Base-by-base conservation (phyloP, 2,329 filamentous ascomycete genomes). In the Tolypocladium tundrense region DNA sequence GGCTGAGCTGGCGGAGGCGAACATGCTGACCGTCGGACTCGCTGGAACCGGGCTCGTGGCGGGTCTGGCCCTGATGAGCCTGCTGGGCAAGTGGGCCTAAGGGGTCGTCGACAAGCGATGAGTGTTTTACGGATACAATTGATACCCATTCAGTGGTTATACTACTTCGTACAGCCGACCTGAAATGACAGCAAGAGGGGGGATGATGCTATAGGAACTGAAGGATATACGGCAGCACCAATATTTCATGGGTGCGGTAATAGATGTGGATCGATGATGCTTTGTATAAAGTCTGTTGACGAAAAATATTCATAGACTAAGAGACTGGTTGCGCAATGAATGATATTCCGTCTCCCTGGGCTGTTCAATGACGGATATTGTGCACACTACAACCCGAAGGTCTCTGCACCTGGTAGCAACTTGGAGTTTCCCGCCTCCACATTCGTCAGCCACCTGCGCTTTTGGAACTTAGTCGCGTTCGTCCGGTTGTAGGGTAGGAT, bases 51-150 rank as follows among this genome's bases (percentile, higher is more conserved):
- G 80, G 5, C 71, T 91, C 52, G 62, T 89, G 2, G 69, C 76
- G 0, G 88, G 88, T 1, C 75, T 91, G 75, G 75, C 80, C 0
- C 62, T 88, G 45, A 91, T 91, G 88, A 85, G 86, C 58, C 68
- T 91, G 27, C 72, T 91, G 31, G 88, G 87, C 0, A 90, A 90
- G 68, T 91, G 88, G 88, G 87, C 88, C 35, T 88, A 69, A 33
- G n/a, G 10, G 27, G 14, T 16, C 27, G 14, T 50, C 45, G 27
- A 10, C 27, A 6, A 16, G 31, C 1, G 27, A 50, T 1, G 16
- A 33, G 2, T 50, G 27, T 4, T 33, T 50, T n/a, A 9, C 6
- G 2, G 27, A 50, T 50, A 27, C 45, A 50, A 33, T 7, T 33
- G 14, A 50, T 50, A 50, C 45, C 27, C 24, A 31, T 33, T 33